Evolutionary conservation across 2,329 filamentous ascomycete genomes (phyloP), one percentile per base, ranked within the genome.

Genomic region (Daldinia eschscholtzii): DNA sequence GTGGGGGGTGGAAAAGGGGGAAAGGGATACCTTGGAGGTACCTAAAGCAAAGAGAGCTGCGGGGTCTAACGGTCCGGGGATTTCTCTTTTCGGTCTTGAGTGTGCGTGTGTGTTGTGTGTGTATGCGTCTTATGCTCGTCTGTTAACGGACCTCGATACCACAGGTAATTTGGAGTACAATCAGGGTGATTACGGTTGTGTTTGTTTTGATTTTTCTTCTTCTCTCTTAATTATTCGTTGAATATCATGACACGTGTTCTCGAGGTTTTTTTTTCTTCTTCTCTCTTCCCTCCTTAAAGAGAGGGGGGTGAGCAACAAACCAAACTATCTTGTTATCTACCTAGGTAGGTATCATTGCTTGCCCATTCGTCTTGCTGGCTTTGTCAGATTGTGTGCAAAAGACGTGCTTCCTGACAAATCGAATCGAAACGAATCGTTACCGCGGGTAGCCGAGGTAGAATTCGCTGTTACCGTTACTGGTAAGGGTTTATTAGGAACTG

Each of bases 111-210:
- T 57, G 41, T 4, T 30, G 39, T 20, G 44, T 55, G 33, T 61
- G 39, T 65, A 39, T 64, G 37, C 35, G 33, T 39, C 50, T 15
- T 48, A 18, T 28, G 28, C 28, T 20, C 23, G 44, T 48, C 44
- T 53, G 55, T 50, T 42, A 57, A 39, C 50, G 65, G 57, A 64
- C 60, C 46, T 66, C 63, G 69, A 71, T 71, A 71, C 69, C 69
- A 69, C 62, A 68, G 60, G 66, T 64, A 69, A 68, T 66, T 62
- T 57, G 66, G 69, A 71, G 69, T 71, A 71, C 67, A 67, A 60
- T 65, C 39, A 67, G 69, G 65, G 57, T 67, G 61, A 69, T 61
- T 64, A 52, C 56, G 53, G 48, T 50, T 63, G 13, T 56, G 56
- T 65, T 59, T 60, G 7, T 23, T 15, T 30, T 35, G 6, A 1